Conservation (phyloP, 2,329 filamentous ascomycete genomes). For the Hypoxylon sp. region DNA sequence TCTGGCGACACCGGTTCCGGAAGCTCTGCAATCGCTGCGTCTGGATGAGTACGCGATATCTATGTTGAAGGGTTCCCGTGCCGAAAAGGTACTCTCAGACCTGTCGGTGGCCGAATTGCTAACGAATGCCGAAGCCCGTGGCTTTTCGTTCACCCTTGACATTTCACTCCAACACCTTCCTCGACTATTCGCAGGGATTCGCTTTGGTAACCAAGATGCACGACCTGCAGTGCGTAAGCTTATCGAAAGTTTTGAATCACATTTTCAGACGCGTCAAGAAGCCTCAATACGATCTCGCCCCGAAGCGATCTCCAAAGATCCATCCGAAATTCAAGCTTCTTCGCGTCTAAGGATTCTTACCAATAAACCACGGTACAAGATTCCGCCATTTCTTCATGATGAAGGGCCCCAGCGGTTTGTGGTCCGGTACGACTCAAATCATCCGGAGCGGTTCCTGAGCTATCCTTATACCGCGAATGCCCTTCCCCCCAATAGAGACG, state of each 20-base stretch:
- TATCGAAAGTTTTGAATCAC: constrained; percentile 9
- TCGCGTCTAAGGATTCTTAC: constrained; percentile 39
- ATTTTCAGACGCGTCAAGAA: constrained; percentile 27
- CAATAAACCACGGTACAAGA: constrained; percentile 16
- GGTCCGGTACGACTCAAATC: constrained; percentile 38
- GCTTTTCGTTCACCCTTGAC: constrained; percentile 29
- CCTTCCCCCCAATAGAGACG: constrained; percentile 16
- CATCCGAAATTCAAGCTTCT: neutral
- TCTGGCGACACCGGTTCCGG: constrained; percentile 25
- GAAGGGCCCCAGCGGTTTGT: constrained; percentile 30
- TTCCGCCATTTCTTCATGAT: constrained; percentile 32
- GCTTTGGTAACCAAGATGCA: neutral
- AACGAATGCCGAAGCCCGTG: constrained; percentile 21
- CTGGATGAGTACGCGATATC: constrained; percentile 18
- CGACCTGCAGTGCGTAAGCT: constrained; percentile 10
- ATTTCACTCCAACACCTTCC: constrained; percentile 26
- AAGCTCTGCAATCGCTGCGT: constrained; percentile 25
- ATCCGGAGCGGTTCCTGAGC: constrained; percentile 26
- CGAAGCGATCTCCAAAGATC: constrained; percentile 4
- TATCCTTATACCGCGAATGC: constrained; percentile 18
- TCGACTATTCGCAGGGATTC: neutral
- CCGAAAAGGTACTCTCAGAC: constrained; percentile 19
- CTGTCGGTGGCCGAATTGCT: constrained; percentile 34
- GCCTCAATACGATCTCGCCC: neutral
- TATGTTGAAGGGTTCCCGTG: constrained; percentile 4